Evolutionary conservation across 441 rosid genomes (phyloP).

Genomic region (Kokia cookei): DNA sequence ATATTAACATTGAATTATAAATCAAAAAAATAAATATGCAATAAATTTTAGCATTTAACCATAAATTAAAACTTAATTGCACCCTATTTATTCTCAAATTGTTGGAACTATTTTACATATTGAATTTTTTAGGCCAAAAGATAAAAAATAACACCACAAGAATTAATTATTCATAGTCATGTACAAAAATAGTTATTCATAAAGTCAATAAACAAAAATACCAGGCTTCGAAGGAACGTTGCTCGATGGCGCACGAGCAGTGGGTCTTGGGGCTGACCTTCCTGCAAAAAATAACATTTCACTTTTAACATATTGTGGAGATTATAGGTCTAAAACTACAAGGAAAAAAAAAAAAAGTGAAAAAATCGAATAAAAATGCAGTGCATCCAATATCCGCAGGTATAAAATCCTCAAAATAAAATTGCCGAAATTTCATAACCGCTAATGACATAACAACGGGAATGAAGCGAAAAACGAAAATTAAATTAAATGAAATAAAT

Average conservation of each 20-base stretch:
- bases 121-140: too few relatives aligned
- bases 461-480: not conserved
- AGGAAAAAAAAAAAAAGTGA: not conserved
- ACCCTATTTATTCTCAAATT: too few relatives aligned
- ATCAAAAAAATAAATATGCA: too few relatives aligned
- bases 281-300: slow-evolving; percentile 5
- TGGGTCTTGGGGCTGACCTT: slow-evolving; percentile 14
- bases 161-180: too few relatives aligned
- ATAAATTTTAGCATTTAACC: too few relatives aligned
- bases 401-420: not conserved
- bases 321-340: not conserved
- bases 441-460: not conserved
- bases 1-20: too few relatives aligned
- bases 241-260: not conserved
- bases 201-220: not conserved
- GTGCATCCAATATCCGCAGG: not conserved
- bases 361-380: not conserved
- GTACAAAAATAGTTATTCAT: not conserved
- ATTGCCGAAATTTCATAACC: not conserved
- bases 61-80: too few relatives aligned
- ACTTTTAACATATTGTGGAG: not conserved
- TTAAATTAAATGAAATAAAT: not conserved
- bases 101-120: too few relatives aligned
- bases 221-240: slow-evolving; percentile 15
- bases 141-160: too few relatives aligned